Percentiles rank a stretch among this genome's conserved stretches.
These are phyloP conservation scores for Pulveroboletus sp. DNA, from an alignment of 768 basidiomycete genomes.

Conservation along the genomic window DNA sequence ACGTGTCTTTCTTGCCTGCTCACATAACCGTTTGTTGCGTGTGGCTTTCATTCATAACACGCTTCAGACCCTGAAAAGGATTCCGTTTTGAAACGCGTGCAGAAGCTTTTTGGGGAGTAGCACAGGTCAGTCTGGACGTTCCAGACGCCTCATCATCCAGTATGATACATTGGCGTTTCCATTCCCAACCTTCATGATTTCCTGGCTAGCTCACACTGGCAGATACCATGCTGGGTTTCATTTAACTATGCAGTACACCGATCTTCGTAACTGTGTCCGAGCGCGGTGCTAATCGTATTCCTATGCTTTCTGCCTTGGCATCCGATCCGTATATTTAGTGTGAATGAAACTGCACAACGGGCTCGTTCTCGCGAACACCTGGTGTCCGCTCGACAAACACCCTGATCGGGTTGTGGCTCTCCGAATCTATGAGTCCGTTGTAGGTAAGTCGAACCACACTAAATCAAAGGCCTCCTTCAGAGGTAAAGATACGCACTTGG, in stretches of 20 bases:
- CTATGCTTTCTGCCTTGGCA: slow-evolving; percentile 7
- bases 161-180: slow-evolving; percentile 6
- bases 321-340: slow-evolving; percentile 18
- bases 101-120: slow-evolving; percentile 93
- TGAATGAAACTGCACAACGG: slow-evolving; percentile 63
- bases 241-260: slow-evolving; percentile 24
- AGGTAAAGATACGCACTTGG: slow-evolving; percentile 53
- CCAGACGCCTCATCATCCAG: slow-evolving; percentile 11
- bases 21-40: slow-evolving; percentile 1
- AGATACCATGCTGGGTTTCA: slow-evolving; percentile 23
- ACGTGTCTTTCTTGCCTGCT: slow-evolving; percentile 20
- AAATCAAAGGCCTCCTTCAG: slow-evolving; percentile 1
- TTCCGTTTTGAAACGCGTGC: slow-evolving; percentile 91
- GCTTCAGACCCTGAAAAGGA: slow-evolving; percentile 87
- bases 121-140: slow-evolving; percentile 12
- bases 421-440: slow-evolving; percentile 45
- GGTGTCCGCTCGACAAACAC: slow-evolving; percentile 66
- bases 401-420: slow-evolving; percentile 54
- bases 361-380: slow-evolving; percentile 66
- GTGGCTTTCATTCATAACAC: slow-evolving; percentile 16
- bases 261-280: slow-evolving; percentile 14
- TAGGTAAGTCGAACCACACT: slow-evolving; percentile 6
- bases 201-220: slow-evolving; percentile 4
- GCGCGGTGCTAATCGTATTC: slow-evolving; percentile 9
- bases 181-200: slow-evolving; percentile 5